Evolutionary conservation across 2,329 filamentous ascomycete genomes (phyloP).

Genomic region (Fusarium nygamai): DNA sequence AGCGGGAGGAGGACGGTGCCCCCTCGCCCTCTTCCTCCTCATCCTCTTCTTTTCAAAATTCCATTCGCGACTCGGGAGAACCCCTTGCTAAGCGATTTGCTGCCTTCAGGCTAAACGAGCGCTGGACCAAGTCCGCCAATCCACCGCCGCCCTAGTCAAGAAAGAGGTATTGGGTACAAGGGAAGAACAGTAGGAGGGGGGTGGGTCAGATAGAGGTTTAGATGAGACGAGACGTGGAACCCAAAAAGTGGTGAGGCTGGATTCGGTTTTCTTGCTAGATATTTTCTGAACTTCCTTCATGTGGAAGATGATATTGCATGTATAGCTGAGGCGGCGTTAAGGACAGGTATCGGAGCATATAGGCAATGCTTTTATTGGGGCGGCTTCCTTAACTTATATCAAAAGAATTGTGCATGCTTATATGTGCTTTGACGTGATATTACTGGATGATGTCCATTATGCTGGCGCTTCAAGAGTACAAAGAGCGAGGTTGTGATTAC

Average conservation of each 20-base stretch:
- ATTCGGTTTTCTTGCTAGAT: constrained; percentile 2
- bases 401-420: not conserved
- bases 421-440: not conserved
- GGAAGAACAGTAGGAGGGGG: not conserved
- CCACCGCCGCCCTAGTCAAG: constrained; percentile 38
- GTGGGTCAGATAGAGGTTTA: not conserved
- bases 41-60: constrained; percentile 43
- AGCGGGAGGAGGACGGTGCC: constrained; percentile 49
- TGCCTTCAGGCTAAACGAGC: constrained; percentile 70
- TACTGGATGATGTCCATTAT: not conserved
- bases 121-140: constrained; percentile 39
- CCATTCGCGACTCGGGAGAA: constrained; percentile 55
- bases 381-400: constrained; percentile 6
- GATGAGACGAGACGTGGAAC: not conserved
- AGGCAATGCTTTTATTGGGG: constrained; percentile 18
- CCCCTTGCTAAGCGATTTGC: constrained; percentile 73
- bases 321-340: constrained; percentile 30
- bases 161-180: constrained; percentile 13
- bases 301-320: constrained; percentile 27
- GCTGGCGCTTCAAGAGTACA: not conserved
- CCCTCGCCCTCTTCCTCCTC: constrained; percentile 43
- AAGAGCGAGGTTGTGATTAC: not conserved
- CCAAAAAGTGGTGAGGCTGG: constrained; percentile 7
- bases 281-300: constrained; percentile 20
- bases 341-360: constrained; percentile 32